A percentile compares a stretch with the other conserved stretches of the same genome.
Evolutionary conservation across 257 asterid genomes (phyloP).

Genomic region (Solanum etuberosum): DNA sequence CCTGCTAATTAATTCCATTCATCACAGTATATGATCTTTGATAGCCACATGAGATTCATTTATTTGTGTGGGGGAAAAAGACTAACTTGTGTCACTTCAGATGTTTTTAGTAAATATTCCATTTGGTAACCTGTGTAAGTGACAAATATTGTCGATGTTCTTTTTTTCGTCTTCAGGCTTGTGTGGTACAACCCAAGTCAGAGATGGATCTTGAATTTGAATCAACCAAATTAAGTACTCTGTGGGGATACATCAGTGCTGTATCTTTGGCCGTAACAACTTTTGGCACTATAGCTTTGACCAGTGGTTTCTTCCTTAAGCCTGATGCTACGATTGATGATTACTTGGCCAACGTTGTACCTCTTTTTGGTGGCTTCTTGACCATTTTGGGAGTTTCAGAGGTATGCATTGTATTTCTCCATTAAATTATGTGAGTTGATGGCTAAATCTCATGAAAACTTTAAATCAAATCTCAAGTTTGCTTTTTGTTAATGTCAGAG

Average conservation of each 20-base stretch:
- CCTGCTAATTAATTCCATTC: neutral
- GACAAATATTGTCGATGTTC: neutral
- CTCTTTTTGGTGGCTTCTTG: slow-evolving; percentile 87
- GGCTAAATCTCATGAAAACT: neutral
- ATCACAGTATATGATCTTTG: neutral
- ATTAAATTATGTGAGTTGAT: neutral
- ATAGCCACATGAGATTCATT: neutral
- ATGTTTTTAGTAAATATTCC: slow-evolving; percentile 2
- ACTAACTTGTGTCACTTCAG: neutral
- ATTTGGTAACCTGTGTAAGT: neutral
- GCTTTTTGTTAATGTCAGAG: neutral
- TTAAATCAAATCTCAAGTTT: neutral
- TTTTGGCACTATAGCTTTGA: slow-evolving; percentile 74
- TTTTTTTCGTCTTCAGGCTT: slow-evolving; percentile 38
- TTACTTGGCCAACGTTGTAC: slow-evolving; percentile 51
- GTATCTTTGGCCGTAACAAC: slow-evolving; percentile 59
- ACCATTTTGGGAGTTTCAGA: slow-evolving; percentile 82
- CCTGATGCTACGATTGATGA: slow-evolving; percentile 74
- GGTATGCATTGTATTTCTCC: slow-evolving; percentile 30
- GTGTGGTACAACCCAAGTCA: slow-evolving; percentile 85
- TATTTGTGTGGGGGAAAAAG: neutral
- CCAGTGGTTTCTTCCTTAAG: slow-evolving; percentile 79
- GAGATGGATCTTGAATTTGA: slow-evolving; percentile 90
- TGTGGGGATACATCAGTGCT: slow-evolving; percentile 76
- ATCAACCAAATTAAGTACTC: slow-evolving; percentile 50